Evolutionary conservation across 352 stramenopile species (phyloP), one percentile per base, ranked within the genome.

Genomic region (Phytophthora sp.): DNA sequence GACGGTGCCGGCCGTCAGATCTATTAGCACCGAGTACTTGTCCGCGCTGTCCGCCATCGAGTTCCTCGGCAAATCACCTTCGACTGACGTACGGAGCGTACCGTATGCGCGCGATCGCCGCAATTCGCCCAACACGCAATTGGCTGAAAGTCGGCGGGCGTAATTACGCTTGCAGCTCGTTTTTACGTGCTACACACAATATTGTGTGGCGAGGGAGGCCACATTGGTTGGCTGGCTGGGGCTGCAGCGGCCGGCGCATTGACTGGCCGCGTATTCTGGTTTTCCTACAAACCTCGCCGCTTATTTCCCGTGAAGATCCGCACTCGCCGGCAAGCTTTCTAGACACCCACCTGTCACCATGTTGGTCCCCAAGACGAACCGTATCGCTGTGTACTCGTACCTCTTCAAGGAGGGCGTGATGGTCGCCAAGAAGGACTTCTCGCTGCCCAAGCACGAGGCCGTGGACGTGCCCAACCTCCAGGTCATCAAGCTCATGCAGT

Each of bases 381-480:
- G 97, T 77, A 98, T 99, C 79, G 95, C 95, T 78, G 95, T 99
- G 72, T 99, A 99, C 89, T 98, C 90, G 56, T 99, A 99, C 92
- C 96, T 99, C 51, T 98, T 97, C 82, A 97, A 97, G 78, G 88
- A 96, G 73, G 88, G 88, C 80, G 88, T 96, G 62, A 94, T 95
- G 85, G 88, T 96, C 51, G 88, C 79, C 63, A 92, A 96, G 82
- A 96, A 96, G 84, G 86, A 96, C 82, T 95, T 77, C 62, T 77
- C 81, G 65, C 75, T 87, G 66, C 80, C 86, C 61, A 92, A 95
- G 82, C 92, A 99, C 77, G 97, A 98, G 72, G 85, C 98, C 54
- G 98, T 99, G 56, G 97, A 99, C 54, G 97, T 99, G 67, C 90
- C 93, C 50, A 99, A 99, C 90, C 92, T 99, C 62, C 95, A 99